Conservation (phyloP, 2,329 filamentous ascomycete genomes). For the Claviceps sp. region DNA sequence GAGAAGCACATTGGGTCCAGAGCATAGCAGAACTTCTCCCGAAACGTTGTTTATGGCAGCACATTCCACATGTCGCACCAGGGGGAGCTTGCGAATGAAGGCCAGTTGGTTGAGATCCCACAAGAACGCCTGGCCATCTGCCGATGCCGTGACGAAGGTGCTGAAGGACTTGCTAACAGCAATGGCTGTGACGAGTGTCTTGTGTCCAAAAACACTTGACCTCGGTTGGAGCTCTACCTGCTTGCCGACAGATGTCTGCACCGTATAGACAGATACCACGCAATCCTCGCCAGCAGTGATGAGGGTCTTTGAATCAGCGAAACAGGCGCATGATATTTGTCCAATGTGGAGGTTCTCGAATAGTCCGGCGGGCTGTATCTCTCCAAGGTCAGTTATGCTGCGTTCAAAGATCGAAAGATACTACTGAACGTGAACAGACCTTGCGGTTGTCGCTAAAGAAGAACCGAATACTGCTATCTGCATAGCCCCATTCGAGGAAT, state of each 20-base stretch:
- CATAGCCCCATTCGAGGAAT: slow-evolving; percentile 91
- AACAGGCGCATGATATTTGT: slow-evolving; percentile 69
- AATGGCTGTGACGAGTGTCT: slow-evolving; percentile 66
- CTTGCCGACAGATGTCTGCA: slow-evolving; percentile 50
- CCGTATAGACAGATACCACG: slow-evolving; percentile 71
- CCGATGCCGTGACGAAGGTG: slow-evolving; percentile 70
- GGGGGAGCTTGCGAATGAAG: slow-evolving; percentile 64
- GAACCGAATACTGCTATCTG: slow-evolving; percentile 85
- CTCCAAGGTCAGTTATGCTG: slow-evolving; percentile 13
- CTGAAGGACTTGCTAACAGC: slow-evolving; percentile 81
- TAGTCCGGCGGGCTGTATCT: slow-evolving; percentile 52
- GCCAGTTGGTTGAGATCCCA: slow-evolving; percentile 91
- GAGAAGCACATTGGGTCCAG: slow-evolving; percentile 58
- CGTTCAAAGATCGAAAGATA: not conserved
- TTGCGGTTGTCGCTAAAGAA: slow-evolving; percentile 74
- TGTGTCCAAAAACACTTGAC: slow-evolving; percentile 81
- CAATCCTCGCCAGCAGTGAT: slow-evolving; percentile 90
- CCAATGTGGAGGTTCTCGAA: slow-evolving; percentile 92
- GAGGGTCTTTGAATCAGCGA: slow-evolving; percentile 80
- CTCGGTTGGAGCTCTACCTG: slow-evolving; percentile 66
- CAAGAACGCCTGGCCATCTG: slow-evolving; percentile 69
- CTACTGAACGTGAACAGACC: slow-evolving; percentile 22
- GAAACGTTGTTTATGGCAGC: slow-evolving; percentile 81
- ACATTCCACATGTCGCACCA: slow-evolving; percentile 49
- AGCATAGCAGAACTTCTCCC: slow-evolving; percentile 78